These are phyloP conservation scores for Stylosanthes scabra DNA, from an alignment of 331 rosid species.

Conservation along the genomic window DNA sequence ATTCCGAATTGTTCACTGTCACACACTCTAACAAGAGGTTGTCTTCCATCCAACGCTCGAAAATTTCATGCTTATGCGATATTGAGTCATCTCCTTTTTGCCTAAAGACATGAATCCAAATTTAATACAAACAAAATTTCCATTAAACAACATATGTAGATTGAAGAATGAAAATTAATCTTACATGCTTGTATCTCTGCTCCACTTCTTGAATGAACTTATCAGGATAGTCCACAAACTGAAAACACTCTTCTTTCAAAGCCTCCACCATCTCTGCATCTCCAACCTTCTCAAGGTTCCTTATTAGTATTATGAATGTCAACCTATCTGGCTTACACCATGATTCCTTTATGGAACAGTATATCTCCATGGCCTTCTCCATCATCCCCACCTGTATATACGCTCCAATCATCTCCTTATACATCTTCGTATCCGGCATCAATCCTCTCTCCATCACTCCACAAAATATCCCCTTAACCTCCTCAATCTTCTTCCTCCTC, in stretches of 20 bases:
- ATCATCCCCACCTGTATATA: constrained; percentile 57
- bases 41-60: neutral
- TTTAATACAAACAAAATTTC: too few species aligned
- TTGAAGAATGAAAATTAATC: constrained; percentile 18
- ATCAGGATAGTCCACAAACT: constrained; percentile 52
- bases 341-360: constrained; percentile 61
- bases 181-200: constrained; percentile 43
- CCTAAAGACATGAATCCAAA: constrained; percentile 30
- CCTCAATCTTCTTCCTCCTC: constrained; percentile 57
- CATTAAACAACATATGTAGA: too few species aligned
- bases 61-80: constrained; percentile 2
- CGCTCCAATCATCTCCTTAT: constrained; percentile 80
- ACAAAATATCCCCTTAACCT: constrained; percentile 64
- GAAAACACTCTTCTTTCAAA: constrained; percentile 61
- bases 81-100: neutral
- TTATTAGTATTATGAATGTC: constrained; percentile 66
- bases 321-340: constrained; percentile 66
- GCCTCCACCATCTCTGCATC: constrained; percentile 45
- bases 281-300: constrained; percentile 46
- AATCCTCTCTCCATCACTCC: constrained; percentile 52
- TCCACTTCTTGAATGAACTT: constrained; percentile 49
- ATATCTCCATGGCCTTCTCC: constrained; percentile 66
- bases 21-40: neutral
- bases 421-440: constrained; percentile 63
- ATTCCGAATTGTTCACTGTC: neutral